Evolutionary conservation across 202 grass and related monocot species (phyloP), one percentile per base, ranked within the genome.

Genomic region (Digitaria exilis): DNA sequence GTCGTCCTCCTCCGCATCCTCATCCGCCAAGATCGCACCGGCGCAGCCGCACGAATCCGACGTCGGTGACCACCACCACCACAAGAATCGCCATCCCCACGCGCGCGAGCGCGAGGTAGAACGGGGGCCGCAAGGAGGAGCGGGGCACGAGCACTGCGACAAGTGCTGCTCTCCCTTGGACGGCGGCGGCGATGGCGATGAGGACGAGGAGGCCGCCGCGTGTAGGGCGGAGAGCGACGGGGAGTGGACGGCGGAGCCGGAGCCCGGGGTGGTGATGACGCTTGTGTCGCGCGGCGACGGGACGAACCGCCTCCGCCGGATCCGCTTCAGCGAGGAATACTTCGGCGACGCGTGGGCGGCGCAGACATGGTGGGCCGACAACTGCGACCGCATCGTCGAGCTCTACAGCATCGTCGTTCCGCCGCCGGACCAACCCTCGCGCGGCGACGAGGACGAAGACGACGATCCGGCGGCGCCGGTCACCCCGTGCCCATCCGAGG

Each of bases 191-290:
- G 80, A 69, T 11, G 37, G 76, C 84, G 73, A 19, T 2, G 85
- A 65, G 3, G 31, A 13, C 0, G 81, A 1, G 6, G 54, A 17
- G 13, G 67, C 43, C 4, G 18, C 29, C 7, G 43, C 6, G 2
- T 26, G 21, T 2, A 60, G 18, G 6, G 80, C 25, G 12, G 82
- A 67, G 6, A 26, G 78, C 30, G 84, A 91, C 49, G 43, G 71
- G 45, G 94, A 97, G 68, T 97, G 94, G 92, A 84, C 88, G 75
- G 90, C 92, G 22, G 91, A 97, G 85, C 89, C 91, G 46, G 94
- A 97, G 74, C 88, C 92, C 49, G 91, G 91, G 1, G 91, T 97
- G 82, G 83, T 92, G 49, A 97, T 97, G 82, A 94, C 89, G 65
- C 89, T 97, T 42, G 73, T 90, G 67, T 49, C 90, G 14, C 88